Conservation (phyloP, 345 rosid species). For the Citrus hindsii region DNA sequence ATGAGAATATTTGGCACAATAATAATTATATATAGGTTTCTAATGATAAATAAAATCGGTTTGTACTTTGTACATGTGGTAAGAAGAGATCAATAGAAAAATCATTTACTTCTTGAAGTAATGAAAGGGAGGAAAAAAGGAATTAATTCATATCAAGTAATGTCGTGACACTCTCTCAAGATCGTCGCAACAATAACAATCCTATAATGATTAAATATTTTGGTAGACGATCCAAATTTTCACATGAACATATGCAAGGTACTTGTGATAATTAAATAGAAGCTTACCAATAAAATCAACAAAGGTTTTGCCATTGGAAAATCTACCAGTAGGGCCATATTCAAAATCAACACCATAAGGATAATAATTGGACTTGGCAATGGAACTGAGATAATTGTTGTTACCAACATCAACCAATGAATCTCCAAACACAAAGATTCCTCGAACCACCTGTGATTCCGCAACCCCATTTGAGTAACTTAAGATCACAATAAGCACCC, state of each 20-base stretch:
- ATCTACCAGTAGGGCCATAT: slow-evolving; percentile 69
- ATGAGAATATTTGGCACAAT: no score
- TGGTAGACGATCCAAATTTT: not conserved
- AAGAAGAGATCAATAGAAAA: no score
- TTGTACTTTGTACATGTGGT: no score
- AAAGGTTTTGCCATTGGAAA: slow-evolving; percentile 69
- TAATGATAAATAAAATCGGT: no score
- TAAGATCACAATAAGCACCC: slow-evolving; percentile 18
- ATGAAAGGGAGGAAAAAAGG: no score
- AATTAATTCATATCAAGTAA: no score
- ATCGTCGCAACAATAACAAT: no score
- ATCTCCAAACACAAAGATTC: slow-evolving; percentile 86
- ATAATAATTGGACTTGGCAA: slow-evolving; percentile 65
- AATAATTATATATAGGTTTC: no score
- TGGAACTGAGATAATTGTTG: slow-evolving; percentile 61
- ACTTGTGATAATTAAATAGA: not conserved
- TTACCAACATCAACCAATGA: slow-evolving; percentile 81
- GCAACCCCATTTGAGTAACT: slow-evolving; percentile 20
- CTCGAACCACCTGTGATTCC: slow-evolving; percentile 47
- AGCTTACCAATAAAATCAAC: slow-evolving; percentile 61
- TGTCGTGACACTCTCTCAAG: no score
- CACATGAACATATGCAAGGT: no score
- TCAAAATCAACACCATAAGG: slow-evolving; percentile 85
- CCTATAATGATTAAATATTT: no score
- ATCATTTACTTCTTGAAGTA: no score